Conservation (phyloP, 345 rosid species). For the Ceriops zippeliana region DNA sequence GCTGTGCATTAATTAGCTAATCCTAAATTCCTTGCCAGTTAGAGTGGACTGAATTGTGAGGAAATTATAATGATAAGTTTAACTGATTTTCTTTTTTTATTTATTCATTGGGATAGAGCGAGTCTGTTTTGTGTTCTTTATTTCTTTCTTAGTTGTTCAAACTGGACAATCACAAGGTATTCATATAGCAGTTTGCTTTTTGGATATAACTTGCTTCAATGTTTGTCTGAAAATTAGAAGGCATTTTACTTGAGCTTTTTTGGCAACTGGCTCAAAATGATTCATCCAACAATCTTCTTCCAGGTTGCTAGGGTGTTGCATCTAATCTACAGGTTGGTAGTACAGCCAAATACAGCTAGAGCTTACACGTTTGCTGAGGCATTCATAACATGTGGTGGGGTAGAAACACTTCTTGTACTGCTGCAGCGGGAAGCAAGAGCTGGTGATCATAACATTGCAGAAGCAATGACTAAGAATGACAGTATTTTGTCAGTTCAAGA, state of each 20-base stretch:
- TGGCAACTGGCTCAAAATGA: slow-evolving; percentile 14
- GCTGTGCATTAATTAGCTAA: background rate
- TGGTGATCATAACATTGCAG: slow-evolving; percentile 54
- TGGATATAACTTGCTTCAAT: background rate
- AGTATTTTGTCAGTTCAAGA: slow-evolving; percentile 36
- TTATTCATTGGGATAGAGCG: background rate
- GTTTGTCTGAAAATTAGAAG: slow-evolving; percentile 9
- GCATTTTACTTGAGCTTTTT: background rate
- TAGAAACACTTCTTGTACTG: slow-evolving; percentile 95
- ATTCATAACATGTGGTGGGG: slow-evolving; percentile 80
- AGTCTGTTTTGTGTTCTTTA: background rate
- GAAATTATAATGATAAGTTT: too few species aligned
- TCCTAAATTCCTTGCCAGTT: background rate
- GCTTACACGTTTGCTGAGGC: slow-evolving; percentile 75
- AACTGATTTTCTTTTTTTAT: background rate
- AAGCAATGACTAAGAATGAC: slow-evolving; percentile 31
- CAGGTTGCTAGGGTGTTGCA: slow-evolving; percentile 93
- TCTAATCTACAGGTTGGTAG: slow-evolving; percentile 80
- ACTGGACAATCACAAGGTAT: slow-evolving; percentile 4
- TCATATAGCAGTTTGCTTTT: background rate
- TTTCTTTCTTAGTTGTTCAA: background rate
- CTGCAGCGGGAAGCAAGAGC: slow-evolving; percentile 91
- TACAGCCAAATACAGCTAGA: slow-evolving; percentile 87
- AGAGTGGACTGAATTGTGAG: too few species aligned
- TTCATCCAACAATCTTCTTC: slow-evolving; percentile 19